These are phyloP conservation scores for Lactifluus subvellereus DNA, from an alignment of 768 basidiomycete species.

Conservation along the genomic window DNA sequence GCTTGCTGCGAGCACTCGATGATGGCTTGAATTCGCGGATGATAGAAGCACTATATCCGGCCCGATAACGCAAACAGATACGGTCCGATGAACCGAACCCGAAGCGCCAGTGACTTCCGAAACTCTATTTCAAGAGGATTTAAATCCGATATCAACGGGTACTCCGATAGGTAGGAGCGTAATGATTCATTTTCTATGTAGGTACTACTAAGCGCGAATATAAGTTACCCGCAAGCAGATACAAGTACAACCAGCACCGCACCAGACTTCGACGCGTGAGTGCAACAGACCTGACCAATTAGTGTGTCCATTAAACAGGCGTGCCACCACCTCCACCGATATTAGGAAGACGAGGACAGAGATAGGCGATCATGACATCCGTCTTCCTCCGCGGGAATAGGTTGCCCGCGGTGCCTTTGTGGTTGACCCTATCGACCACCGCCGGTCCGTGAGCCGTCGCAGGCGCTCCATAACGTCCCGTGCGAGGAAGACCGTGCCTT, in stretches of 20 bases:
- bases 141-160: neutral
- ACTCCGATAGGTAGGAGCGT: neutral
- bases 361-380: slow-evolving; percentile 1
- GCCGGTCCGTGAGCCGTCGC: slow-evolving; percentile 28
- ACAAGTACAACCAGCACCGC: slow-evolving; percentile 7
- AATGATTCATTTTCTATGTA: neutral
- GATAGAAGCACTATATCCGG: no score
- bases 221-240: slow-evolving; percentile 7
- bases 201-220: neutral
- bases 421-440: slow-evolving; percentile 6
- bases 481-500: slow-evolving; percentile 34
- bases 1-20: no score
- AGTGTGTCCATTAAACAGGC: neutral
- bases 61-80: no score
- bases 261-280: neutral
- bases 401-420: neutral
- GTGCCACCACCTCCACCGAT: neutral
- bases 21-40: no score
- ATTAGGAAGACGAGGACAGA: neutral
- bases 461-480: slow-evolving; percentile 33
- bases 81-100: no score
- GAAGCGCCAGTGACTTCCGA: no score
- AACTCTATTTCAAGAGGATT: neutral
- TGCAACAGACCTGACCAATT: neutral
- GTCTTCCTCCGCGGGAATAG: slow-evolving; percentile 1